phyloP scores from a whole-genome alignment of 805 yeast species.

The Hagleromyces aurorensis region DNA sequence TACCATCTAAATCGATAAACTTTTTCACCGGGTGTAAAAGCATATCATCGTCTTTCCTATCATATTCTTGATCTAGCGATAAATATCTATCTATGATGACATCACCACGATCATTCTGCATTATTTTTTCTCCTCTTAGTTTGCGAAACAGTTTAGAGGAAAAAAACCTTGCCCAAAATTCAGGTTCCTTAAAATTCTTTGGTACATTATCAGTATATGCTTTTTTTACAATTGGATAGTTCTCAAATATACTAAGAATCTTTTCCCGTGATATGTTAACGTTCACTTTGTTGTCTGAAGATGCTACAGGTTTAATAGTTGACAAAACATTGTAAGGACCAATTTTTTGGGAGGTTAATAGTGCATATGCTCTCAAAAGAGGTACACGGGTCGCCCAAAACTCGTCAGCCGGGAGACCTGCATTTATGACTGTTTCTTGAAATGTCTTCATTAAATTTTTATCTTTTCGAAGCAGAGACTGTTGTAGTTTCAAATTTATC shows the following conservation, averaged over 20 bases:
- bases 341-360: conserved; percentile 71
- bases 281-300: conserved; percentile 87
- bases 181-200: conserved; percentile 69
- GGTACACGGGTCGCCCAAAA: conserved; percentile 84
- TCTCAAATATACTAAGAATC: conserved; percentile 81
- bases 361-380: conserved; percentile 74
- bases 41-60: conserved; percentile 36
- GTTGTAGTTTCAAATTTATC: conserved; percentile 70
- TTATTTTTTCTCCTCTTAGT: conserved; percentile 80
- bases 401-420: conserved; percentile 67
- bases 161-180: conserved; percentile 94
- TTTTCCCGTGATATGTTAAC: conserved; percentile 88
- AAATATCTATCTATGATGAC: conserved; percentile 77
- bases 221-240: conserved; percentile 82
- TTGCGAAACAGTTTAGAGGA: conserved; percentile 81
- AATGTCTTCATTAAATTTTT: conserved; percentile 64
- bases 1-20: conserved; percentile 72
- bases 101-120: conserved; percentile 73
- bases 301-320: conserved; percentile 89
- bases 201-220: conserved; percentile 93
- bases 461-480: conserved; percentile 62
- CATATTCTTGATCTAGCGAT: conserved; percentile 55
- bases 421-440: conserved; percentile 78
- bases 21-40: conserved; percentile 48
- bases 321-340: conserved; percentile 94